Evolutionary conservation across 345 rosid genomes (phyloP).

Genomic region (Pseudoturritis turrita): DNA sequence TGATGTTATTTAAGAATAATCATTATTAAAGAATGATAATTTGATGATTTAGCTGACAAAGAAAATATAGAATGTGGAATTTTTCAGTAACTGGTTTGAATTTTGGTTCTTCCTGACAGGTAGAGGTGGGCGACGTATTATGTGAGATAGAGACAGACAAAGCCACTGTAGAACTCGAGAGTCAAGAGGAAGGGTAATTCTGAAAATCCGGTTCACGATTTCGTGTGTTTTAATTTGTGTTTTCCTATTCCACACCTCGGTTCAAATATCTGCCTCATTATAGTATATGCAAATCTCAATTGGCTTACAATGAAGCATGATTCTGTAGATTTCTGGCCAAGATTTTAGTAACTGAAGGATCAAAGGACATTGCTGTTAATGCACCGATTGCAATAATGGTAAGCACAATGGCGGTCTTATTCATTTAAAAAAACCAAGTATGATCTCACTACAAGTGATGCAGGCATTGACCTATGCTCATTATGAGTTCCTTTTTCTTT

Average conservation of each 20-base stretch:
- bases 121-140: constrained; percentile 86
- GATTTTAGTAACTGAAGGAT: constrained; percentile 78
- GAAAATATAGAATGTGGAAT: not conserved
- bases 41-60: constrained; percentile 3
- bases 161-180: constrained; percentile 90
- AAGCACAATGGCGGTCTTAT: constrained; percentile 23
- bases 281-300: not conserved
- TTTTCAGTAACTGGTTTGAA: constrained; percentile 26
- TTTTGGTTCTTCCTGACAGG: constrained; percentile 47
- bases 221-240: not conserved
- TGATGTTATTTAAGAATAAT: constrained; percentile 19
- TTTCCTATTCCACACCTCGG: not conserved
- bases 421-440: constrained; percentile 4
- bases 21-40: not conserved
- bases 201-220: constrained; percentile 8
- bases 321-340: constrained; percentile 80
- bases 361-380: constrained; percentile 89
- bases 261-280: constrained; percentile 5
- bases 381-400: constrained; percentile 87
- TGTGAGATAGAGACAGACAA: constrained; percentile 99
- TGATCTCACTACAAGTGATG: constrained; percentile 1
- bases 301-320: constrained; percentile 22
- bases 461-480: not conserved
- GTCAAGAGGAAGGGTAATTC: constrained; percentile 93
- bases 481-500: not conserved